phyloP scores from a whole-genome alignment of 495 filamentous ascomycete genomes.

The Venustampulla echinocandica region DNA sequence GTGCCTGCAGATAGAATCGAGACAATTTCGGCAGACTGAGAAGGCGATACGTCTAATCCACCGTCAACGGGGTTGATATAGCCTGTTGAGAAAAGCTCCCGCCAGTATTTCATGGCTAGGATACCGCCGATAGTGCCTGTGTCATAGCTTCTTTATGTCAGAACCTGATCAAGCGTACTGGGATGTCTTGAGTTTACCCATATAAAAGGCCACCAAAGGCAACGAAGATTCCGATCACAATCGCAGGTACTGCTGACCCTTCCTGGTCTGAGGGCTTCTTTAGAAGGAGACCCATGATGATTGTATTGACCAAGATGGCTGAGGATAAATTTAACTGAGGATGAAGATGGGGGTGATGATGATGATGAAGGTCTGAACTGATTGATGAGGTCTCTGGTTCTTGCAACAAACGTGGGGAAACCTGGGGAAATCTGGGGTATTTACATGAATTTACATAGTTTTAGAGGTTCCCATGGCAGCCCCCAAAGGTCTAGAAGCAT shows the following conservation, averaged over 20 bases:
- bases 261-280: conserved; percentile 60
- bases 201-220: conserved; percentile 80
- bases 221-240: conserved; percentile 69
- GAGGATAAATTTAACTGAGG: conserved; percentile 1
- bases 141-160: conserved; percentile 51
- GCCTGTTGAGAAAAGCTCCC: conserved; percentile 40
- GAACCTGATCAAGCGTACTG: background rate
- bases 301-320: conserved; percentile 29
- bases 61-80: conserved; percentile 38
- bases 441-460: no score
- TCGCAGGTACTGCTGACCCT: conserved; percentile 61
- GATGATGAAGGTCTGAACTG: background rate
- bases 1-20: conserved; percentile 18
- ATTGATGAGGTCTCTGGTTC: background rate
- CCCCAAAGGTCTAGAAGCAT: no score
- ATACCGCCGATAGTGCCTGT: conserved; percentile 85
- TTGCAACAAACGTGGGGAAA: conserved; percentile 6
- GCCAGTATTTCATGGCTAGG: conserved; percentile 63
- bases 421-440: no score
- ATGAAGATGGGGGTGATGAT: no score
- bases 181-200: conserved; percentile 43
- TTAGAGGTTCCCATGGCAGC: no score
- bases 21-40: conserved; percentile 49
- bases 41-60: conserved; percentile 46
- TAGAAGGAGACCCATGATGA: conserved; percentile 17